Evolutionary conservation across 2,329 filamentous ascomycete genomes (phyloP).

Genomic region (Ophiosphaerella herpotricha): DNA sequence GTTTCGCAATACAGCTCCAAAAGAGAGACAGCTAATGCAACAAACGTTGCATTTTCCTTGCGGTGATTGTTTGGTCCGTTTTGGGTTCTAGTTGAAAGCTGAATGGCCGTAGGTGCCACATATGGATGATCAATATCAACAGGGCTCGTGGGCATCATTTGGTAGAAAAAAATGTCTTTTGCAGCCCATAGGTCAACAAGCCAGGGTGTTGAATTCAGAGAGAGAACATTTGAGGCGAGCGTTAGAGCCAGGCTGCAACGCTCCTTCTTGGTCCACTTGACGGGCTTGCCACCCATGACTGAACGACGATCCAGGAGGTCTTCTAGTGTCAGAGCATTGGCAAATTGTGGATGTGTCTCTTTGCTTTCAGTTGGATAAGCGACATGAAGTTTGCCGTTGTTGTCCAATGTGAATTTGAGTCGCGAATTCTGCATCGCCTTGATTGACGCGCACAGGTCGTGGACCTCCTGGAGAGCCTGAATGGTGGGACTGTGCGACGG

Average conservation of each 20-base stretch:
- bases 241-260: slow-evolving; percentile 44
- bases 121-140: slow-evolving; percentile 42
- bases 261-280: slow-evolving; percentile 42
- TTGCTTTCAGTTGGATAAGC: slow-evolving; percentile 26
- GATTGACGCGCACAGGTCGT: slow-evolving; percentile 45
- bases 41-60: slow-evolving; percentile 42
- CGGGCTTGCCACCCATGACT: slow-evolving; percentile 27
- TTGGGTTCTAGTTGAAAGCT: slow-evolving; percentile 6
- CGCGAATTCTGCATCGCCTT: slow-evolving; percentile 28
- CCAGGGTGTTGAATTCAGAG: slow-evolving; percentile 45
- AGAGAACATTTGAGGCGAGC: slow-evolving; percentile 42
- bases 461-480: slow-evolving; percentile 33
- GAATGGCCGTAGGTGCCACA: slow-evolving; percentile 22
- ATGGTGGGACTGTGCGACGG: not conserved
- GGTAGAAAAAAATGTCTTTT: slow-evolving; percentile 42
- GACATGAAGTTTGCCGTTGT: slow-evolving; percentile 36
- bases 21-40: slow-evolving; percentile 41
- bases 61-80: slow-evolving; percentile 20
- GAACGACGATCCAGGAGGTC: slow-evolving; percentile 35
- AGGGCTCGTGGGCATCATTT: slow-evolving; percentile 17
- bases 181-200: slow-evolving; percentile 40
- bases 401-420: slow-evolving; percentile 42
- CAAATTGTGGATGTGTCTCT: slow-evolving; percentile 13
- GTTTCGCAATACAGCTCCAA: slow-evolving; percentile 45
- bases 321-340: slow-evolving; percentile 37